Conservation (phyloP, 2,329 filamentous ascomycete species). For the Aspergillus proliferans region DNA sequence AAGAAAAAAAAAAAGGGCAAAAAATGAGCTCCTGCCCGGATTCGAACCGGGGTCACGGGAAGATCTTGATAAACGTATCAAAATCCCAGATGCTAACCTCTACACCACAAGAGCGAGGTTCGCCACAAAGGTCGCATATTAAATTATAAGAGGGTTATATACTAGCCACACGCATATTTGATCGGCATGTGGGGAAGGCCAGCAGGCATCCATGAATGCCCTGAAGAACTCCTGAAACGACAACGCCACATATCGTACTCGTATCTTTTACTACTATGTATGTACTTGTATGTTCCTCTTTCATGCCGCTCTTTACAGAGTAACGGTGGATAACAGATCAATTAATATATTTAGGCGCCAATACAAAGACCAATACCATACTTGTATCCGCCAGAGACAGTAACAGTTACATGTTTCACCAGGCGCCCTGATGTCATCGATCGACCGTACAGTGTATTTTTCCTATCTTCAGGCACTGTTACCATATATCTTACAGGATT, state of each 20-base stretch:
- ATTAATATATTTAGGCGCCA: too few species aligned
- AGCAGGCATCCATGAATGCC: not conserved
- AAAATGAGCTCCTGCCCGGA: not conserved
- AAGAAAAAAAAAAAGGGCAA: not conserved
- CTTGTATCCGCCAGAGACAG: not conserved
- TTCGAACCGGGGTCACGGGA: constrained; percentile 1
- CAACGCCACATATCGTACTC: not conserved
- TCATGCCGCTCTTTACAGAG: too few species aligned
- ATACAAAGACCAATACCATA: not conserved
- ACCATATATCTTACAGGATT: not conserved
- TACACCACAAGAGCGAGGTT: not conserved
- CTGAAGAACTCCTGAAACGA: too few species aligned
- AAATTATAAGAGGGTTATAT: fast-evolving
- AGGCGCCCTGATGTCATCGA: constrained; percentile 33
- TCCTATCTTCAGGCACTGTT: not conserved
- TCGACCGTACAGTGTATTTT: constrained; percentile 13
- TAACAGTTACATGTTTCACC: constrained; percentile 21
- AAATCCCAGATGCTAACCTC: constrained; percentile 1
- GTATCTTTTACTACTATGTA: not conserved
- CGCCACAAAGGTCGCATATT: not conserved
- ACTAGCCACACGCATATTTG: not conserved
- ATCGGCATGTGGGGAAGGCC: not conserved
- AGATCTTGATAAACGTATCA: not conserved
- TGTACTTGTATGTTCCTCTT: too few species aligned
- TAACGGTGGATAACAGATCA: too few species aligned